A percentile compares a stretch with the other conserved stretches of the same genome.
Conservation (phyloP, 78 protist genomes). For the slime mould (Dictyostelium discoideum) region DNA sequence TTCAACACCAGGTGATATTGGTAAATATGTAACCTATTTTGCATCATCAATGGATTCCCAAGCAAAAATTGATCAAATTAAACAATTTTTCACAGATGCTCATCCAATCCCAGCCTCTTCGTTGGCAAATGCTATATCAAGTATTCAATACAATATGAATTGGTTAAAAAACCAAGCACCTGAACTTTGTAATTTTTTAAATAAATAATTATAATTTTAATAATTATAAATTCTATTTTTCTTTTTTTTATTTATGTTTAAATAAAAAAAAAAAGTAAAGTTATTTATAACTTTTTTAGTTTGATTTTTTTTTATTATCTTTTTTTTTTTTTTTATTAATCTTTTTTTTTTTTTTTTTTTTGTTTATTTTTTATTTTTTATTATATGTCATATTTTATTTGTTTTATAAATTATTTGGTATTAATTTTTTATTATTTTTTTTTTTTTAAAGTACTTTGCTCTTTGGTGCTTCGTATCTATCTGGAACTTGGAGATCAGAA, state of each 20-base stretch:
- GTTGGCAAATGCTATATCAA: not conserved
- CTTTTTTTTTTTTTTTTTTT: too few relatives aligned
- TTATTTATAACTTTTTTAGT: too few relatives aligned
- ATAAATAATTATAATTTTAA: not conserved
- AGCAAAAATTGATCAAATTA: not conserved
- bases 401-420: too few relatives aligned
- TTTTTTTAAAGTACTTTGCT: not conserved
- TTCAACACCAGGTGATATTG: constrained; percentile 1
- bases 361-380: too few relatives aligned
- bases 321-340: too few relatives aligned
- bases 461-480: constrained; percentile 64
- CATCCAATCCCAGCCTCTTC: not conserved
- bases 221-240: not conserved
- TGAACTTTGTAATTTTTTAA: not conserved
- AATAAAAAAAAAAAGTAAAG: too few relatives aligned
- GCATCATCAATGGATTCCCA: not conserved
- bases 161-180: constrained; percentile 26
- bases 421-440: not conserved
- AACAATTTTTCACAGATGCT: not conserved
- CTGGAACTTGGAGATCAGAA: constrained; percentile 71
- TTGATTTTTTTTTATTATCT: too few relatives aligned
- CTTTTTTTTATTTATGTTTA: too few relatives aligned
- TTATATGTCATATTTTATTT: too few relatives aligned
- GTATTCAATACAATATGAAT: constrained; percentile 21
- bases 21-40: not conserved